phyloP scores from a whole-genome alignment of 345 rosid species.

The Syzygium oleosum region DNA sequence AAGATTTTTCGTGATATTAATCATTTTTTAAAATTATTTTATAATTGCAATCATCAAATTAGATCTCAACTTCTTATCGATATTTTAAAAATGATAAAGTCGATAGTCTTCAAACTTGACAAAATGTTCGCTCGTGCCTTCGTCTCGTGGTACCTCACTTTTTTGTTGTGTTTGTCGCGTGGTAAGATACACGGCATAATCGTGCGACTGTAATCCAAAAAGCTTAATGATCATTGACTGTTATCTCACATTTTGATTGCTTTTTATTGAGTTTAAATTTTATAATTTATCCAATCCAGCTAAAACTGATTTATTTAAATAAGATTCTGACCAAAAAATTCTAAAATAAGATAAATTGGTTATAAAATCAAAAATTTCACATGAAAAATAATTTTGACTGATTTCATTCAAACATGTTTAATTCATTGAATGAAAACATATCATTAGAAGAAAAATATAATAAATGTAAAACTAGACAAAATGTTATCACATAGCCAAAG shows the following conservation, averaged over 20 bases:
- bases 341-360: not conserved
- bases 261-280: not conserved
- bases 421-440: not conserved
- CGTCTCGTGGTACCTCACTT: no score
- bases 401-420: not conserved
- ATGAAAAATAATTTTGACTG: not conserved
- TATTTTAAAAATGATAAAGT: not conserved
- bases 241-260: not conserved
- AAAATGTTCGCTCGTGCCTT: not conserved
- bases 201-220: not conserved
- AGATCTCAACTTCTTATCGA: not conserved
- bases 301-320: not conserved
- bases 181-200: not conserved
- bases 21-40: not conserved
- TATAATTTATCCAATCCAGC: not conserved
- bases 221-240: not conserved
- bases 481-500: not conserved
- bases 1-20: no score
- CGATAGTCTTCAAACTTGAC: not conserved
- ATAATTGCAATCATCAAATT: not conserved
- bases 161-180: not conserved
- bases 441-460: not conserved
- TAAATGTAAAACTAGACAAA: not conserved
- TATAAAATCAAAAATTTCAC: not conserved
- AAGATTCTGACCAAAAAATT: no score